Base-by-base conservation (phyloP, 164 flowering plant species). In the Tinospora cordifolia region DNA sequence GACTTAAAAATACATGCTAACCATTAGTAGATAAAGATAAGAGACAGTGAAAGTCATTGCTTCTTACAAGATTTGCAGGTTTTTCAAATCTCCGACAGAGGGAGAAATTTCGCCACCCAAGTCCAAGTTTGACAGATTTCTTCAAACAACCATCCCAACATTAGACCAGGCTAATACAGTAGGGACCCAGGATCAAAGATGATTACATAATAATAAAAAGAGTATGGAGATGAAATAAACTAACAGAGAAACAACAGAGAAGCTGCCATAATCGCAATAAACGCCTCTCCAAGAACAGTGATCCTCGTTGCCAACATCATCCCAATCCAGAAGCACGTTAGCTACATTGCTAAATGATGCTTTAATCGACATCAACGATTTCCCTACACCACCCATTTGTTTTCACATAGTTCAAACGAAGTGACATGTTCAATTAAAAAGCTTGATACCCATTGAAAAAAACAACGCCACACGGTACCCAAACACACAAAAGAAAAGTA, bases 231-330 rank as follows among this genome's bases (percentile, higher is more conserved):
- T 4, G 25, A 22, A 14, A 62, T 1, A 63, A 69, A 67, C 91
- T n/a, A 80, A 93, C 98, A 93, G 77, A 3, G 95, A 79, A 60
- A 88, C 81, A 57, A 91, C 89, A 17, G 92, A 81, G 60, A 80
- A 68, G 74, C 78, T 83, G 44, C 65, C 36, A 69, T 87, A 90
- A 69, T 87, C 92, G 67, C 98, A 93, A 40, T 73, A 46, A 6
- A 93, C 95, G 0, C 98, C 98, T 21, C 91, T 76, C 98, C 98
- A 93, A 0, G 95, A 88, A 67, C 98, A 93, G 77, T 83, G 83
- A 72, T 90, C 91, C 1, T 70, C 83, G 34, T 78, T 79, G 59
- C 79, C 82, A 30, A 58, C 82, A 40, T 77, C 86, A 68, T 89
- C 87, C 98, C 98, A 93, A 71, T 90, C 97, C n/a, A 83, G 78